Evolutionary conservation across 1,284 basidiomycete genomes (phyloP), one percentile per base, ranked within the genome.

Genomic region (Rhodotorula sp.): DNA sequence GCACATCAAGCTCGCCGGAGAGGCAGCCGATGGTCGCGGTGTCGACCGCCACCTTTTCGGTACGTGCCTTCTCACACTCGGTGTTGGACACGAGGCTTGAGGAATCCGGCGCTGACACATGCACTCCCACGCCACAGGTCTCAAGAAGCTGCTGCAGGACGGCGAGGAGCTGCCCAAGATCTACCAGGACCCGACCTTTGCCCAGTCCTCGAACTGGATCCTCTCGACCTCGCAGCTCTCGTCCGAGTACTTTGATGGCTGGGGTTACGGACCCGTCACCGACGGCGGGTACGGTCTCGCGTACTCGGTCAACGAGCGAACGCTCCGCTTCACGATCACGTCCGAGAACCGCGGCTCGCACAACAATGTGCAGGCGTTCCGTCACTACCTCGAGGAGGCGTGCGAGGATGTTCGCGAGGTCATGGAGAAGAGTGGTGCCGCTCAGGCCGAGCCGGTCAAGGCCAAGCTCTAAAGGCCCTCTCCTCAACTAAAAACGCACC

Each of bases 31-130:
- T 75, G 96, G 91, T 0, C 90, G 93, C 81, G 97, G 95, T 64
- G 93, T 99, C 39, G 97, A 99, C 82, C 87, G 96, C 54, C 96
- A 99, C 83, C 83, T 99, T 68, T 97, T 96, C 81, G 97, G 58
- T 60, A 16, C 14, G 58, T 46, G 10, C 12, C 10, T 26, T 18
- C n/a, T 10, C 56, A 23, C 20, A 34, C 15, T 81, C 70, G 57
- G 0, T 31, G 43, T 43, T 39, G 1, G n/a, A 8, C n/a, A 20
- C n/a, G 10, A 31, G 10, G 16, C 10, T 20, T n/a, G 23, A 26
- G 2, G 15, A 43, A 14, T 0, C 39, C 12, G 39, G 39, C 39
- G n/a, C 39, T 62, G 34, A 54, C 34, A n/a, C 14, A 5, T 15
- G 58, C 8, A 14, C n/a, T 26, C 2, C 18, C 21, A 21, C 8